Evolutionary conservation across 305 asterid species (phyloP).

Genomic region (Rubia occidens): DNA sequence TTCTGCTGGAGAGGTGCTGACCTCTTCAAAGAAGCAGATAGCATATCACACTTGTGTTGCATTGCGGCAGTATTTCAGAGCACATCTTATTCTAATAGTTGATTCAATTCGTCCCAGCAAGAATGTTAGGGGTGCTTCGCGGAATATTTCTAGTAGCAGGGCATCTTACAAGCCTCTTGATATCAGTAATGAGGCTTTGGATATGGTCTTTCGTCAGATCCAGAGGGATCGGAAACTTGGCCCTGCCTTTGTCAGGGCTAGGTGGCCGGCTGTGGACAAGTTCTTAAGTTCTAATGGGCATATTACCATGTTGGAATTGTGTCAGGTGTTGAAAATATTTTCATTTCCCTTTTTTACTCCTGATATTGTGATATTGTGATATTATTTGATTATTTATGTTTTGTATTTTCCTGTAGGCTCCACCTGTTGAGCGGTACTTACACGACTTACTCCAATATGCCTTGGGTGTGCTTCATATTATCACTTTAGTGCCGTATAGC

Average conservation of each 20-base stretch:
- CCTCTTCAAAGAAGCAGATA: slow-evolving; percentile 92
- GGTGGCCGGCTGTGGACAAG: slow-evolving; percentile 88
- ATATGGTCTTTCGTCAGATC: slow-evolving; percentile 76
- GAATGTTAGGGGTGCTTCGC: slow-evolving; percentile 65
- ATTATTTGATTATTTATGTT: slow-evolving; percentile 11
- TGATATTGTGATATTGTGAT: neutral
- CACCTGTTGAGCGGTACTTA: slow-evolving; percentile 95
- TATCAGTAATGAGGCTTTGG: slow-evolving; percentile 90
- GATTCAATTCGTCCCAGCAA: slow-evolving; percentile 87
- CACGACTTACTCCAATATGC: slow-evolving; percentile 95
- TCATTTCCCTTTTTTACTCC: slow-evolving; percentile 4
- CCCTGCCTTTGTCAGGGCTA: slow-evolving; percentile 72
- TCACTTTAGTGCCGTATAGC: slow-evolving; percentile 77
- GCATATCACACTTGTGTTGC: slow-evolving; percentile 94
- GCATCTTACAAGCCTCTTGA: slow-evolving; percentile 93
- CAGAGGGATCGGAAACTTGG: slow-evolving; percentile 96
- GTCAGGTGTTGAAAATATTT: slow-evolving; percentile 49
- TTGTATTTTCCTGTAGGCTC: slow-evolving; percentile 51
- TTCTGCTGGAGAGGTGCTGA: slow-evolving; percentile 77
- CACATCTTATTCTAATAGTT: slow-evolving; percentile 77
- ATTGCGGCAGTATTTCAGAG: slow-evolving; percentile 83
- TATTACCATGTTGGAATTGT: slow-evolving; percentile 87
- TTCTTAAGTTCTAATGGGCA: slow-evolving; percentile 77
- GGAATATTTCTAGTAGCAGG: slow-evolving; percentile 58
- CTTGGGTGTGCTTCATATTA: slow-evolving; percentile 80